Conservation (phyloP, 164 flowering plant species). For the Paratinospora sagittata region DNA sequence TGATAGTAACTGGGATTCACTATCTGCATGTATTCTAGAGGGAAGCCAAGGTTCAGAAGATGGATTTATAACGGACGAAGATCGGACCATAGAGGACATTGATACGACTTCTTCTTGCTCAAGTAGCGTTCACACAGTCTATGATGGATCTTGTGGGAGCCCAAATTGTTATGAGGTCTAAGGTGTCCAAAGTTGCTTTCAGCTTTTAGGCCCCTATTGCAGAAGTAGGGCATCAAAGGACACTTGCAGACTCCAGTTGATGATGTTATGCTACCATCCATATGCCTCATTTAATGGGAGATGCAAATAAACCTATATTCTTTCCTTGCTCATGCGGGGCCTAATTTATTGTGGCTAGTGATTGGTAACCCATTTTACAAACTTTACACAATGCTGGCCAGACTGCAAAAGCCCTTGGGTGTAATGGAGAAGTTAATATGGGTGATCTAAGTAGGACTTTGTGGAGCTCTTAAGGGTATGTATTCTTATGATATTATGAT, state of each 20-base stretch:
- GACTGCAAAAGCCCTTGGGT: background rate
- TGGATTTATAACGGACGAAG: conserved; percentile 17
- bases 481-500: conserved; percentile 1
- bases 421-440: background rate
- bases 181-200: background rate
- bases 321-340: background rate
- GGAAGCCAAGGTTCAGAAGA: conserved; percentile 13
- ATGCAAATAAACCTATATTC: background rate
- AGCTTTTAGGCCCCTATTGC: background rate
- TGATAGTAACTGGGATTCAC: conserved; percentile 20
- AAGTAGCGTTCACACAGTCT: conserved; percentile 21
- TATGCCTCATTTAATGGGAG: background rate
- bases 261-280: background rate
- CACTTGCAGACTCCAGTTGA: conserved; percentile 6
- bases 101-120: conserved; percentile 13
- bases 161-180: conserved; percentile 12
- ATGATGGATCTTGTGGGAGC: conserved; percentile 19
- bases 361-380: background rate
- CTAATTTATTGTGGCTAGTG: background rate
- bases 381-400: background rate
- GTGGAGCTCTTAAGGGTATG: background rate
- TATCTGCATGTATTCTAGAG: conserved; percentile 14
- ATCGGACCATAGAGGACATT: conserved; percentile 6
- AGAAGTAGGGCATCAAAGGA: no score
- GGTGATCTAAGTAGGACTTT: background rate